phyloP scores from a whole-genome alignment of 306 rosid genomes.

The Crataegus laevigata region DNA sequence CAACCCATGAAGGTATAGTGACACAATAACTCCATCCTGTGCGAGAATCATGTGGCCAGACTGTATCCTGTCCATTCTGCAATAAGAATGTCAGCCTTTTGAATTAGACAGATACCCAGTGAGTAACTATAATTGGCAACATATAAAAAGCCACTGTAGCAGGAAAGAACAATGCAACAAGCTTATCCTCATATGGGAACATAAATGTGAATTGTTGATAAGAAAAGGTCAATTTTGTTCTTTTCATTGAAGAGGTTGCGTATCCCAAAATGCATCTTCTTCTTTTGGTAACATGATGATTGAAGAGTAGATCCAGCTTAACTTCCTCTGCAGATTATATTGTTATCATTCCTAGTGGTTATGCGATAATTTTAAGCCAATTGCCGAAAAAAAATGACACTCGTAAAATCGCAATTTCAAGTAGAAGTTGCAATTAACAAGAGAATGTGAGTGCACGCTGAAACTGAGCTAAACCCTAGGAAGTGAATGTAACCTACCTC shows the following conservation, averaged over 20 bases:
- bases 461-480: background rate
- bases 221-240: background rate
- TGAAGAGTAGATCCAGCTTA: background rate
- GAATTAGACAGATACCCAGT: slow-evolving; percentile 6
- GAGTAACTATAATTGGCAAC: background rate
- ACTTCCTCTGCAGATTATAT: background rate
- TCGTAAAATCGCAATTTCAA: background rate
- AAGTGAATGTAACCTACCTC: background rate
- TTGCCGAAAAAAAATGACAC: background rate
- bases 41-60: slow-evolving; percentile 85
- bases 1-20: slow-evolving; percentile 70
- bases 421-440: background rate
- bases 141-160: background rate
- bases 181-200: background rate
- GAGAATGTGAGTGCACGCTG: background rate
- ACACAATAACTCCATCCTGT: slow-evolving; percentile 88
- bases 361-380: background rate
- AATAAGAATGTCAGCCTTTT: slow-evolving; percentile 15
- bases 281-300: background rate
- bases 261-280: background rate
- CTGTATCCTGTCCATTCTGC: slow-evolving; percentile 75
- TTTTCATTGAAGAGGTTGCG: background rate
- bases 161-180: background rate
- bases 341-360: background rate
- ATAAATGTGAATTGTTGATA: background rate